A percentile compares a stretch with the other conserved stretches of the same genome.
phyloP scores from a whole-genome alignment of 805 yeast genomes.

The Saccharomycopsis sp. region DNA sequence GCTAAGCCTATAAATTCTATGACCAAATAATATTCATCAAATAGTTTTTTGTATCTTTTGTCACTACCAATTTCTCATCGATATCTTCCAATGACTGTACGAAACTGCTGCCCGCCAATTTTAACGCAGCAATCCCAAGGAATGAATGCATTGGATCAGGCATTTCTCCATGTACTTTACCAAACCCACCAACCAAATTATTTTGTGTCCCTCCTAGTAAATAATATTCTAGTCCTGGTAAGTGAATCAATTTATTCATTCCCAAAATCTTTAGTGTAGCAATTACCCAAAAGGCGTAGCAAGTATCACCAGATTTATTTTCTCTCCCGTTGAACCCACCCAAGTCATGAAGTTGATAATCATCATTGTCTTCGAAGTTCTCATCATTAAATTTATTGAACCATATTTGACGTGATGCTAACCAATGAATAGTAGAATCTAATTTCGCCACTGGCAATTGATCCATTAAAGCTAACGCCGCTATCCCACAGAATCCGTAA shows the following conservation, averaged over 20 bases:
- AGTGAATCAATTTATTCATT: constrained; percentile 30
- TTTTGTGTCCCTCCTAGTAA: constrained; percentile 54
- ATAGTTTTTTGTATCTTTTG: constrained; percentile 20
- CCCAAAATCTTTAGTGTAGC: constrained; percentile 48
- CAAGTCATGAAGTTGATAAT: constrained; percentile 33
- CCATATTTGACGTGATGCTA: constrained; percentile 56
- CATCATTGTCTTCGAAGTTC: constrained; percentile 24
- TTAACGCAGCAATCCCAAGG: constrained; percentile 50
- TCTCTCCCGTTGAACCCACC: constrained; percentile 87
- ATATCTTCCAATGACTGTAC: constrained; percentile 22
- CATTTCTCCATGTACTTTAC: constrained; percentile 49
- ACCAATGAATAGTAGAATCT: constrained; percentile 46
- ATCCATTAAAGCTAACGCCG: constrained; percentile 42
- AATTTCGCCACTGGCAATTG: constrained; percentile 25
- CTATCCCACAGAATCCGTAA: constrained; percentile 75
- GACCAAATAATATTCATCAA: no score
- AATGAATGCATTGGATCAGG: constrained; percentile 71
- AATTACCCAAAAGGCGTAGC: constrained; percentile 81
- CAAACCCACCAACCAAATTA: constrained; percentile 66
- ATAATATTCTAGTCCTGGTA: constrained; percentile 33
- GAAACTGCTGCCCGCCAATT: constrained; percentile 29
- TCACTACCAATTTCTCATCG: constrained; percentile 26
- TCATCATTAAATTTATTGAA: constrained; percentile 29
- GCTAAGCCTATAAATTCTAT: no score
- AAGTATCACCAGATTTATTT: constrained; percentile 80